Evolutionary conservation across 164 flowering plant species (phyloP), one percentile per base, ranked within the genome.

Genomic region (Malania oleifera): DNA sequence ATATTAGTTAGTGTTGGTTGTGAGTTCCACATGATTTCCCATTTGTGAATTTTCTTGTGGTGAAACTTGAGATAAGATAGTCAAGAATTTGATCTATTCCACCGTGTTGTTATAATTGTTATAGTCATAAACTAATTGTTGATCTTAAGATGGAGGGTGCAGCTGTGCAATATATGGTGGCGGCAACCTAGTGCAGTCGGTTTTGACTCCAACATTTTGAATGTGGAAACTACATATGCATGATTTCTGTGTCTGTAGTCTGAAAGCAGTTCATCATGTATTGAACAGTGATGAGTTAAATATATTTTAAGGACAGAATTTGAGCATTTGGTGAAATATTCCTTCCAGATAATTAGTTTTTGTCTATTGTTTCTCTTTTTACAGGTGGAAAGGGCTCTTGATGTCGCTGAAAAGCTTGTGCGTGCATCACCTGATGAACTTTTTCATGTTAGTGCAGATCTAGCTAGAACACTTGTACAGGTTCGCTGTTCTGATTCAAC

Each of bases 371-470:
- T n/a, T n/a, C 7, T 63, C 22, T 3, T 56, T 48, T 72, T 74
- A 51, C 83, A 93, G 99, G 95, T 93, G 56, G 92, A 90, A 68
- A 74, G 75, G 63, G 96, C 97, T 23, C 86, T 93, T 65, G 86
- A 84, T 78, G 92, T 84, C 76, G 83, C 88, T 62, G 99, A 93
- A 70, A 84, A 74, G 60, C 91, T 91, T 69, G 70, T 93, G 7
- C 82, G 97, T 67, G 86, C 99, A 66, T 75, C 87, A 39, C 96
- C 97, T 24, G 91, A 86, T 78, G 99, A 93, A 64, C 97, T 90
- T 43, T 70, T 53, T 35, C 86, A 81, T 73, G 61, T 85, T 43
- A 78, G 93, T 1, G 72, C 80, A 58, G 99, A 90, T 71, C 85
- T 93, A 63, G 87, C 64, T 40, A 79, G 82, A 75, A 82, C 82